phyloP scores from a whole-genome alignment of 495 filamentous ascomycete genomes.

The Alectoria sarmentosa region DNA sequence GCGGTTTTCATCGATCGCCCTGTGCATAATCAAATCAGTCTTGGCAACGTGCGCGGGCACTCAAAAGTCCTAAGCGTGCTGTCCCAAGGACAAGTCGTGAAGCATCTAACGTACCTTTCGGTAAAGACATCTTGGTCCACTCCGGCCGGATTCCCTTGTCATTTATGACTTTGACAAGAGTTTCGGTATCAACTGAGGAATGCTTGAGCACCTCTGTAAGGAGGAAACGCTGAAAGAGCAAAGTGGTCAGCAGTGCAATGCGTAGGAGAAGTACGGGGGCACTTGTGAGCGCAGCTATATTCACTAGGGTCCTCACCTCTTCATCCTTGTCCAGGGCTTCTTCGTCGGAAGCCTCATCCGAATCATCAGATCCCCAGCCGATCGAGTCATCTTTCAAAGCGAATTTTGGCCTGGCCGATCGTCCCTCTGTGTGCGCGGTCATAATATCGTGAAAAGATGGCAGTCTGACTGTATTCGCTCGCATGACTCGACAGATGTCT shows the following conservation, averaged over 20 bases:
- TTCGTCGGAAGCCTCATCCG: constrained; percentile 1
- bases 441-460: constrained; percentile 1
- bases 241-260: background rate
- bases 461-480: constrained; percentile 1
- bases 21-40: background rate
- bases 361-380: constrained; percentile 1
- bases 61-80: background rate
- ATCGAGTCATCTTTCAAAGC: background rate
- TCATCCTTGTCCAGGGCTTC: background rate
- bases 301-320: background rate
- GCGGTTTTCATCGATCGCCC: constrained; percentile 1
- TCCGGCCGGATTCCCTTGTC: background rate
- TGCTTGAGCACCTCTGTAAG: constrained; percentile 2
- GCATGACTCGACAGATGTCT: constrained; percentile 4
- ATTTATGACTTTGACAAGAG: background rate
- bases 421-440: constrained; percentile 3
- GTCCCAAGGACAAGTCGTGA: background rate
- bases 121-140: constrained; percentile 4
- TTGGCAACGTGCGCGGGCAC: background rate
- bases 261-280: background rate
- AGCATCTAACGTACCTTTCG: constrained; percentile 1
- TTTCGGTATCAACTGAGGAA: constrained; percentile 4
- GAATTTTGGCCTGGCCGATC: background rate
- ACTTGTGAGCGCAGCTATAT: too few relatives aligned
- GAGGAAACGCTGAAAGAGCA: constrained; percentile 2